Conservation (phyloP, 179 eudicot species). For the Silene noctiflora region DNA sequence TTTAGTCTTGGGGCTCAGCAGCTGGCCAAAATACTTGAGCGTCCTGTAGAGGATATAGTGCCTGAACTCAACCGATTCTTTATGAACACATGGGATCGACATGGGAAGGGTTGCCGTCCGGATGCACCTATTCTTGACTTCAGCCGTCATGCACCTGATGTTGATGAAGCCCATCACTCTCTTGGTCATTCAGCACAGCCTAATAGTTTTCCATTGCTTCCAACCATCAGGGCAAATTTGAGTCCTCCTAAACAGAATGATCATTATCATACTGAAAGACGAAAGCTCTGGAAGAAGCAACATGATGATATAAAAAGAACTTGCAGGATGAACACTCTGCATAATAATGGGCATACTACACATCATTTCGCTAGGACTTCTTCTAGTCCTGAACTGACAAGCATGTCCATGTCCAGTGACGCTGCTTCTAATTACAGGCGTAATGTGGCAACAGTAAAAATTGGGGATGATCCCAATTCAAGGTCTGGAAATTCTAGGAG, state of each 20-base stretch:
- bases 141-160: not conserved
- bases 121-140: constrained; percentile 31
- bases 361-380: constrained; percentile 45
- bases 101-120: constrained; percentile 47
- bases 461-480: constrained; percentile 23
- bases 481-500: constrained; percentile 25
- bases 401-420: constrained; percentile 31
- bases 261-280: constrained; percentile 20
- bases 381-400: constrained; percentile 48
- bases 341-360: constrained; percentile 25
- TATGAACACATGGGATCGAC: constrained; percentile 54
- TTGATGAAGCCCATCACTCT: constrained; percentile 15
- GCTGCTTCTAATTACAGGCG: constrained; percentile 25
- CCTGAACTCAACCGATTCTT: constrained; percentile 49
- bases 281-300: constrained; percentile 24
- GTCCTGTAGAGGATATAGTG: constrained; percentile 39
- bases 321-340: constrained; percentile 24
- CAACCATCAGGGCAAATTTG: constrained; percentile 10
- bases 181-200: constrained; percentile 21
- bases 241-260: constrained; percentile 18
- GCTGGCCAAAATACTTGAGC: constrained; percentile 44
- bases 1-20: constrained; percentile 51
- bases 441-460: constrained; percentile 22
- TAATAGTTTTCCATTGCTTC: constrained; percentile 14
- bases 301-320: constrained; percentile 28